Base-by-base conservation (phyloP, 768 basidiomycete species). In the Cyclocybe aegerita region DNA sequence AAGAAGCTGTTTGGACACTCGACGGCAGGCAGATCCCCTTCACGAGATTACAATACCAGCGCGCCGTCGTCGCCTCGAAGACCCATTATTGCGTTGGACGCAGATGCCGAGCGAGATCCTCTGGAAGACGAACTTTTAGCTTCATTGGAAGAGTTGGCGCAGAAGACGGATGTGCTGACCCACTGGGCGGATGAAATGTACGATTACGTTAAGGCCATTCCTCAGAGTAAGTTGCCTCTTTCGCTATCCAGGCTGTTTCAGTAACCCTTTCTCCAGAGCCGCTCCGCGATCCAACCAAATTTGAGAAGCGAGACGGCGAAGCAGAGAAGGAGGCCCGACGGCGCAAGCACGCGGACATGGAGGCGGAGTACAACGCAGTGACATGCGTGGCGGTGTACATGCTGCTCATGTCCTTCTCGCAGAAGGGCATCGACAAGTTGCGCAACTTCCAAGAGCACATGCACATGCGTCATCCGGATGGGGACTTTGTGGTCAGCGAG, bases 181-280 rank as follows among this genome's bases (percentile, higher is more conserved):
- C 87, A 90, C 53, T 96, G 94, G 83, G 97, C 90, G 15, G 96
- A 98, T 57, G 89, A 93, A 75, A 87, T 97, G 81, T 90, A 91
- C 60, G 90, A 91, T 59, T 85, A 83, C 61, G 88, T 93, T 23
- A 92, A 92, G 65, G 87, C 84, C 11, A 75, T 90, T 33, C 89
- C 91, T 15, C 85, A 90, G 67, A 91, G 89, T 92, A 58, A 36
- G 89, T 77, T 50, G 23, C 23, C 23, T 17, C 48, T 33, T 32
- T 46, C 38, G 32, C 16, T 48, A 32, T 48, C 23, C 51, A 11
- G 36, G 7, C 10, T 37, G 2, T 40, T 43, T 33, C 9, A 8
- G 16, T 29, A 38, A 46, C 14, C n/a, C 48, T 30, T 43, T 16
- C 9, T 46, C 17, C 58, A 93, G 91, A 92, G 60, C 90, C 91